Percentiles rank a stretch among this genome's conserved stretches.
Conservation (phyloP, 305 asterid species). For the Ajuga reptans region DNA sequence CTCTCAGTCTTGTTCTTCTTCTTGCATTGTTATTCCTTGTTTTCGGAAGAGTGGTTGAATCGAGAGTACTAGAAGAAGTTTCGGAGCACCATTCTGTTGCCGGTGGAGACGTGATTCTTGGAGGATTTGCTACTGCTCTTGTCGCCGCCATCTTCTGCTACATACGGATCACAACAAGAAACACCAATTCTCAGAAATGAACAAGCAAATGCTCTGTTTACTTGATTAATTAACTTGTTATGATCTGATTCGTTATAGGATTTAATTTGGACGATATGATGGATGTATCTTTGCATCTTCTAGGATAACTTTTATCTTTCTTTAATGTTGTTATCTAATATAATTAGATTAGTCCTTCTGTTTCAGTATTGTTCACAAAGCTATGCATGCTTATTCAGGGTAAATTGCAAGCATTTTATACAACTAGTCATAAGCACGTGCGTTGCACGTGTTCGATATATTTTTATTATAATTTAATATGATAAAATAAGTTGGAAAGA, state of each 20-base stretch:
- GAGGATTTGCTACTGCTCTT: slow-evolving; percentile 32
- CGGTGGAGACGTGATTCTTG: slow-evolving; percentile 38
- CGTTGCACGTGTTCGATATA: no score
- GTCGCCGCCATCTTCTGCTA: slow-evolving; percentile 34
- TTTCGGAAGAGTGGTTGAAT: neutral
- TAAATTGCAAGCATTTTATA: no score
- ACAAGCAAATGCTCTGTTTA: neutral
- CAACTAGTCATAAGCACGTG: no score
- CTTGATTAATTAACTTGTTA: neutral
- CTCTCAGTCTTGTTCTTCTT: neutral
- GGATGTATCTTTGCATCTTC: neutral
- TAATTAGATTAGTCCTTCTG: no score
- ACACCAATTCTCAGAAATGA: neutral
- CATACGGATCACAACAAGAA: slow-evolving; percentile 31
- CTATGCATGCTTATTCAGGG: no score
- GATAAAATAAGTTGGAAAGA: no score
- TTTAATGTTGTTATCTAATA: no score
- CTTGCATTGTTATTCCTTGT: neutral
- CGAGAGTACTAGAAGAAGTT: slow-evolving; percentile 12
- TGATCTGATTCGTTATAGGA: neutral
- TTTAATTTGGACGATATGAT: neutral
- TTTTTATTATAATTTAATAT: no score
- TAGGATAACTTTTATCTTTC: neutral
- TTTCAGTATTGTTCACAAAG: no score
- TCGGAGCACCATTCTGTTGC: slow-evolving; percentile 28